These are phyloP conservation scores for Medicago arabica DNA, from an alignment of 306 rosid genomes.

Conservation along the genomic window DNA sequence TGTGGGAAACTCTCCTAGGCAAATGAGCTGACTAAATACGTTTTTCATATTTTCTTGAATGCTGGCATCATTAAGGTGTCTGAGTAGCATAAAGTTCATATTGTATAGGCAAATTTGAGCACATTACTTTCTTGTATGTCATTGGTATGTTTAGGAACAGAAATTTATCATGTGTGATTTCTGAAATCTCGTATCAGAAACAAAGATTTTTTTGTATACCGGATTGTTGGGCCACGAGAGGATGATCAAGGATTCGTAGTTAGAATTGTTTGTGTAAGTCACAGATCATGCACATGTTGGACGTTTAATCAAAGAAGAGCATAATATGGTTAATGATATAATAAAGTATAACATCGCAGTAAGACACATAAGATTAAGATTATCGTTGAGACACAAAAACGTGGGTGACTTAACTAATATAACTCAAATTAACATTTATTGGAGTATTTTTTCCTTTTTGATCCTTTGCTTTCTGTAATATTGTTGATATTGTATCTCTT, in stretches of 20 bases:
- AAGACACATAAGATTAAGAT: too few species aligned
- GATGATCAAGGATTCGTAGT: neutral
- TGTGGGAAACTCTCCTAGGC: constrained; percentile 36
- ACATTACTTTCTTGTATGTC: constrained; percentile 32
- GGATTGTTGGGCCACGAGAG: neutral
- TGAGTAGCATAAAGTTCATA: constrained; percentile 32
- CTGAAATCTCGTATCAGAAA: neutral
- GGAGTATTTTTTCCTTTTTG: too few species aligned
- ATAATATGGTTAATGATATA: too few species aligned
- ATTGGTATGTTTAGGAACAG: constrained; percentile 15
- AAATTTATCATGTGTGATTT: neutral
- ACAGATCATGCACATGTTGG: too few species aligned
- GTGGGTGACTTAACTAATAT: too few species aligned
- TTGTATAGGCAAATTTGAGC: constrained; percentile 37
- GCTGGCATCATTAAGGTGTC: constrained; percentile 18
- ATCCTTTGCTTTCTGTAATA: too few species aligned
- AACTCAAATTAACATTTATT: too few species aligned
- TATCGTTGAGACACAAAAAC: too few species aligned
- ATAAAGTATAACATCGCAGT: too few species aligned
- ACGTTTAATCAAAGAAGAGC: too few species aligned
- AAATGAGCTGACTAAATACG: constrained; percentile 34
- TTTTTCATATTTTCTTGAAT: constrained; percentile 1
- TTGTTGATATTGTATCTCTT: too few species aligned
- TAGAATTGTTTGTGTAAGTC: too few species aligned
- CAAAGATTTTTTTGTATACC: neutral